Evolutionary conservation across 345 rosid species (phyloP).

Genomic region (Lepidium sativum): DNA sequence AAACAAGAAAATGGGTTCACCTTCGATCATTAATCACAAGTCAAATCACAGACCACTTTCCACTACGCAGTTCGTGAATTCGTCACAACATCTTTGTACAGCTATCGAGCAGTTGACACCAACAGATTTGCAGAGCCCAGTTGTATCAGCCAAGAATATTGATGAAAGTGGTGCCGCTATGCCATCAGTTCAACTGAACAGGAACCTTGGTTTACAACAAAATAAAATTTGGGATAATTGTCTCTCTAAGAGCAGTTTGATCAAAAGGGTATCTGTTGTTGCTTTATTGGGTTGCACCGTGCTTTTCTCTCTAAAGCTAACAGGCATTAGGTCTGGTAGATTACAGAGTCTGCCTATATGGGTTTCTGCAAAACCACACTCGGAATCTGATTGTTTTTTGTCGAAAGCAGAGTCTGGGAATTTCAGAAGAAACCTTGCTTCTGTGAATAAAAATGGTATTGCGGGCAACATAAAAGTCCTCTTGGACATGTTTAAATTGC

Average conservation of each 20-base stretch:
- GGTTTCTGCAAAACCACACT: slow-evolving; percentile 25
- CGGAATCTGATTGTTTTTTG: slow-evolving; percentile 32
- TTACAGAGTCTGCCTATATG: slow-evolving; percentile 32
- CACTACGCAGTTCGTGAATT: slow-evolving; percentile 34
- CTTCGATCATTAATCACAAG: slow-evolving; percentile 26
- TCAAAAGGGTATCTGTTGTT: slow-evolving; percentile 40
- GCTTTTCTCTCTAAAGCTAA: slow-evolving; percentile 43
- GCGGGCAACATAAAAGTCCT: slow-evolving; percentile 40
- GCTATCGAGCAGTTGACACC: slow-evolving; percentile 74
- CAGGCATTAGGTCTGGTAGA: slow-evolving; percentile 32
- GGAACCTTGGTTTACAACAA: slow-evolving; percentile 44
- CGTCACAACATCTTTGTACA: slow-evolving; percentile 53
- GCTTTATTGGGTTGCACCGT: slow-evolving; percentile 51
- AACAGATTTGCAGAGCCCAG: slow-evolving; percentile 47
- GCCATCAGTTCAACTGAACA: slow-evolving; percentile 54
- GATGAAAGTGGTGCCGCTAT: slow-evolving; percentile 35
- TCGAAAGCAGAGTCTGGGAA: slow-evolving; percentile 30
- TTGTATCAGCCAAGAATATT: slow-evolving; percentile 31
- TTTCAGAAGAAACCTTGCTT: slow-evolving; percentile 10
- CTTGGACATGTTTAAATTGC: slow-evolving; percentile 35
- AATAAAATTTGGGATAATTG: slow-evolving; percentile 46
- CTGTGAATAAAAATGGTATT: slow-evolving; percentile 30
- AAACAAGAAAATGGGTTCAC: slow-evolving; percentile 38
- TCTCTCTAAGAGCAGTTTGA: slow-evolving; percentile 35
- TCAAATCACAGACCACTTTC: slow-evolving; percentile 51